Evolutionary conservation across 306 rosid genomes (phyloP).

Genomic region (Phaseolus lunatus): DNA sequence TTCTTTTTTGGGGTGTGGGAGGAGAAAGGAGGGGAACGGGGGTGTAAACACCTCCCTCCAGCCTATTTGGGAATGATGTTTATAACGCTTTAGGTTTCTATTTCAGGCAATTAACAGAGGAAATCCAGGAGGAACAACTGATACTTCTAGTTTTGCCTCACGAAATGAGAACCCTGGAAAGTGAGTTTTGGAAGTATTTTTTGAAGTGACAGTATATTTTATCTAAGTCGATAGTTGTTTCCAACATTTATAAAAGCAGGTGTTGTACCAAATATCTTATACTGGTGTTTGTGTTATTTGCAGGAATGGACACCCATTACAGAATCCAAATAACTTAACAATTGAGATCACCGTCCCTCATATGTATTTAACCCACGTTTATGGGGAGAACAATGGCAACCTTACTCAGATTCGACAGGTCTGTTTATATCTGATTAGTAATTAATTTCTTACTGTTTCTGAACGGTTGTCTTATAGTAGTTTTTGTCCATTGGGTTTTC

Average conservation of each 20-base stretch:
- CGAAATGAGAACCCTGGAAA: constrained; percentile 66
- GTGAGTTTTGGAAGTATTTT: constrained; percentile 48
- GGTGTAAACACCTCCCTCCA: neutral
- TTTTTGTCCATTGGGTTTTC: constrained; percentile 27
- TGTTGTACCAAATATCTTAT: constrained; percentile 28
- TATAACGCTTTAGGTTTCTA: constrained; percentile 17
- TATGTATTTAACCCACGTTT: constrained; percentile 59
- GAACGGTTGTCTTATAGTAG: neutral
- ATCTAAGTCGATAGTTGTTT: constrained; percentile 9
- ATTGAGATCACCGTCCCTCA: constrained; percentile 76
- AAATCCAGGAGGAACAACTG: constrained; percentile 60
- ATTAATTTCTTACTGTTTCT: constrained; percentile 12
- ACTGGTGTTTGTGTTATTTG: constrained; percentile 14
- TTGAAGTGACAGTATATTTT: neutral
- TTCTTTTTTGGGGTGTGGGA: neutral
- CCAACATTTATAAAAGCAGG: neutral
- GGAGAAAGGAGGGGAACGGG: too few species aligned
- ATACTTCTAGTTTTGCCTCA: constrained; percentile 59
- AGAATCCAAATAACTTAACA: constrained; percentile 49
- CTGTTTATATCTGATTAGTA: constrained; percentile 32
- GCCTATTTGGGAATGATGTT: constrained; percentile 6
- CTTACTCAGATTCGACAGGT: constrained; percentile 81
- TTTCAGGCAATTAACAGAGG: constrained; percentile 70
- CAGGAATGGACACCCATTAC: constrained; percentile 62
- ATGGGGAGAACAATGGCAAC: constrained; percentile 74